Evolutionary conservation across 2,329 filamentous ascomycete species (phyloP).

Genomic region (Fusarium mangiferae): DNA sequence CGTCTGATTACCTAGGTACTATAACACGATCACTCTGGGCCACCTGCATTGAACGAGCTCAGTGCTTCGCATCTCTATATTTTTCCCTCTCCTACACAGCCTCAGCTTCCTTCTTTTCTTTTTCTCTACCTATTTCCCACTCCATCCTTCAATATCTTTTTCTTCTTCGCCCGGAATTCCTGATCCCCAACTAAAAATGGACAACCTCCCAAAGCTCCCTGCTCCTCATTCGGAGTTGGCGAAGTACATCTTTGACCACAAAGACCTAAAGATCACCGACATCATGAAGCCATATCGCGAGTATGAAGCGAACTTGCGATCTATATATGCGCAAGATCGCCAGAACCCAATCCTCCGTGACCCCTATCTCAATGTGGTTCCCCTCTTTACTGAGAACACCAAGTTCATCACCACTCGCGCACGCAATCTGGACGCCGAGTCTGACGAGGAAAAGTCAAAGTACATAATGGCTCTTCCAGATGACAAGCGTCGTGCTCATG

Average conservation of each 20-base stretch:
- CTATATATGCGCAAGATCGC: conserved; percentile 75
- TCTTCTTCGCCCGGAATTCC: not conserved
- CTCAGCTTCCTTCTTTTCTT: not conserved
- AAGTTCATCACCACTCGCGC: conserved; percentile 69
- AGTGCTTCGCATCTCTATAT: not conserved
- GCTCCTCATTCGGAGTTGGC: conserved; percentile 57
- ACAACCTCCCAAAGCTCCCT: conserved; percentile 58
- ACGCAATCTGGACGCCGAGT: conserved; percentile 67
- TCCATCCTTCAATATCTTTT: not conserved
- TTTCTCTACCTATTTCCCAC: not conserved
- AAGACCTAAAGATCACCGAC: conserved; percentile 63
- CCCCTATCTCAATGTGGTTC: conserved; percentile 70
- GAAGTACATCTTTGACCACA: conserved; percentile 65
- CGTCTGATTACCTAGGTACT: not conserved
- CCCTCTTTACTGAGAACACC: conserved; percentile 70
- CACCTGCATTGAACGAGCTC: not conserved
- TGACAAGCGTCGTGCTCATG: conserved; percentile 69
- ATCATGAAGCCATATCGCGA: conserved; percentile 73
- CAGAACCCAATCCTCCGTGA: conserved; percentile 66
- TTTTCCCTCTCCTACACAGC: not conserved
- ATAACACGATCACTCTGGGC: not conserved
- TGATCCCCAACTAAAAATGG: conserved; percentile 42
- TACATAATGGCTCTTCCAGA: conserved; percentile 77
- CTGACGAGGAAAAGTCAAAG: conserved; percentile 67
- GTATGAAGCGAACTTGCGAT: conserved; percentile 74